Conservation (phyloP, 768 basidiomycete species). For the Russula ochroleuca region DNA sequence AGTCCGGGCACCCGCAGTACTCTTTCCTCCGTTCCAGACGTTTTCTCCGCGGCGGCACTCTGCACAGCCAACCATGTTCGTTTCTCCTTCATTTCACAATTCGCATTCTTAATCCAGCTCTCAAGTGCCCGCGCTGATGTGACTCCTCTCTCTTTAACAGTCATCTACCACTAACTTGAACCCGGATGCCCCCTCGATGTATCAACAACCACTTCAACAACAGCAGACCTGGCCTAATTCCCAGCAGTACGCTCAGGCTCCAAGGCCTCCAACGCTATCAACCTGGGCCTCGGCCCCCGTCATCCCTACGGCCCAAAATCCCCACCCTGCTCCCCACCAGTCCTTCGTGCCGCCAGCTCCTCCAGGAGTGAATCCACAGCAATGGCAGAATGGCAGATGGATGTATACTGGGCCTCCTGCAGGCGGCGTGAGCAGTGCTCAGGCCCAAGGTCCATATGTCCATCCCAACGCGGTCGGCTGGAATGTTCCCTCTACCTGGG, state of each 20-base stretch:
- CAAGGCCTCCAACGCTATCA: constrained; percentile 14
- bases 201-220: constrained; percentile 17
- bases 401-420: constrained; percentile 12
- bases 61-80: constrained; percentile 8
- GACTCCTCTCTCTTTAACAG: constrained; percentile 9
- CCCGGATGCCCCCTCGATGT: constrained; percentile 24
- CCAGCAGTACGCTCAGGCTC: constrained; percentile 20
- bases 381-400: constrained; percentile 29
- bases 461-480: constrained; percentile 23
- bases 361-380: constrained; percentile 26
- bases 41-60: constrained; percentile 4
- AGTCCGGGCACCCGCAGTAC: neutral
- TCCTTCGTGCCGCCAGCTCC: constrained; percentile 26
- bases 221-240: constrained; percentile 21
- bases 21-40: neutral
- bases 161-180: neutral
- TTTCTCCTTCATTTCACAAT: neutral
- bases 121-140: neutral
- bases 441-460: constrained; percentile 9
- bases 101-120: neutral
- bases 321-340: neutral
- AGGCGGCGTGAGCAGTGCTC: constrained; percentile 2
- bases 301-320: constrained; percentile 3
- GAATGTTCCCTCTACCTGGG: constrained; percentile 26
- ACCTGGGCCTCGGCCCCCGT: constrained; percentile 25